Conservation (phyloP, 495 filamentous ascomycete species). For the Trichoderma virens region DNA sequence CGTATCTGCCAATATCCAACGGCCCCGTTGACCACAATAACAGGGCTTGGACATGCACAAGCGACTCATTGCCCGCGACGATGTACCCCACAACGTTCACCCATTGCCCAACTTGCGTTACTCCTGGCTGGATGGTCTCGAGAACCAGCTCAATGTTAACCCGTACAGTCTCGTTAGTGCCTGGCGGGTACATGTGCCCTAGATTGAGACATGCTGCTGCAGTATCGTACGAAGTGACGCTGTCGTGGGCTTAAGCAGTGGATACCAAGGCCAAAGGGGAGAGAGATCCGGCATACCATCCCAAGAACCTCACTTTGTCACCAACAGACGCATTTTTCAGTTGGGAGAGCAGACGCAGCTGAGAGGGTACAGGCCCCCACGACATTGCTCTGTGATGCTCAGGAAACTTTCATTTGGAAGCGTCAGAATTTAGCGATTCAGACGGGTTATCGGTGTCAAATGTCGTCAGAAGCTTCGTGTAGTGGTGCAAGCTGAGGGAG, state of each 20-base stretch:
- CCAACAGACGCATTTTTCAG: constrained; percentile 48
- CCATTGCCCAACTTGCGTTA: constrained; percentile 75
- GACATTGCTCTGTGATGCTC: constrained; percentile 29
- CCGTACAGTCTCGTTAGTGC: constrained; percentile 33
- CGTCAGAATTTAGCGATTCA: neutral
- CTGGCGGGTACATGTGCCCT: constrained; percentile 56
- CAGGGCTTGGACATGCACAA: constrained; percentile 52
- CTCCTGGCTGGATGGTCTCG: constrained; percentile 51
- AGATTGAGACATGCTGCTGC: constrained; percentile 53
- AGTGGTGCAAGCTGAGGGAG: neutral
- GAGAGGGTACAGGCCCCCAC: constrained; percentile 55
- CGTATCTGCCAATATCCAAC: constrained; percentile 57
- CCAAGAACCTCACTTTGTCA: constrained; percentile 81
- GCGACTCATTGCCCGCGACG: constrained; percentile 21
- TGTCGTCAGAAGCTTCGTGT: neutral
- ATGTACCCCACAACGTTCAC: constrained; percentile 85
- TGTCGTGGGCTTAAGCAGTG: constrained; percentile 25
- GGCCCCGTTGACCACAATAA: constrained; percentile 59
- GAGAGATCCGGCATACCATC: constrained; percentile 55
- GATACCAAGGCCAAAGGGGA: neutral
- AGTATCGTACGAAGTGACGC: constrained; percentile 62
- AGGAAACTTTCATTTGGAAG: neutral
- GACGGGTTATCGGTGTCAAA: neutral
- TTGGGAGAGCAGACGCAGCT: constrained; percentile 58
- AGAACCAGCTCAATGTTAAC: constrained; percentile 70